Base-by-base conservation (phyloP, 225 moss, liverwort and hornwort species). In the Pleurozium schreberi region DNA sequence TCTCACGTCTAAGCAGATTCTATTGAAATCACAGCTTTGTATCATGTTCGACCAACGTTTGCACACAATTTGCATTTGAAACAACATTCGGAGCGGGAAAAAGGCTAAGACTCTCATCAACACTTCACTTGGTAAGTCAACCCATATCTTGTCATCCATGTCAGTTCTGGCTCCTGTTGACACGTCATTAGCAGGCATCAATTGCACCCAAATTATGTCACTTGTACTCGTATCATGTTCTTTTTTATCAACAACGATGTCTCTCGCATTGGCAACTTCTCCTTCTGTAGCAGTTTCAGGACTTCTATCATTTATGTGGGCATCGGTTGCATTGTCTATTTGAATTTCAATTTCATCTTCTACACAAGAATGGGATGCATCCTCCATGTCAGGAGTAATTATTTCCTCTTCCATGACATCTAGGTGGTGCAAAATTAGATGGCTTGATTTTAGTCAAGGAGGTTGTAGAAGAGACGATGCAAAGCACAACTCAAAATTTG, bases 101-200 rank as follows among this genome's bases (percentile, higher is more conserved):
- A 86, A 84, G 7, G 92, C 86, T 30, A 93, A 81, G 3, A 94
- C 88, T 47, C 93, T 84, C 50, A 88, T 88, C 64, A 92, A 20
- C 28, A 94, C 73, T 78, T 94, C 93, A 63, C 76, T 80, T 17
- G 93, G 93, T 47, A 93, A 60, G 57, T 86, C 85, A 8, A 60
- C 61, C 93, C 88, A 89, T 65, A 84, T 75, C 25, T 52, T 81
- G 21, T 84, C 76, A 27, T 92, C 80, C 89, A 87, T 91, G 26
- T 75, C n/a, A 8, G 75, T 75, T 42, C 31, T 5, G 53, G 42
- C 49, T 61, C 43, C 8, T 75, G 52, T 34, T 30, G 59, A 67
- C 26, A 23, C 45, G 76, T 68, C 76, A 12, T 75, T 60, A 31
- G 40, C 20, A 47, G 66, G 86, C 61, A 87, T 61, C 19, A 86